phyloP scores from a whole-genome alignment of 306 rosid species.

The Lithocarpus polystachyus region DNA sequence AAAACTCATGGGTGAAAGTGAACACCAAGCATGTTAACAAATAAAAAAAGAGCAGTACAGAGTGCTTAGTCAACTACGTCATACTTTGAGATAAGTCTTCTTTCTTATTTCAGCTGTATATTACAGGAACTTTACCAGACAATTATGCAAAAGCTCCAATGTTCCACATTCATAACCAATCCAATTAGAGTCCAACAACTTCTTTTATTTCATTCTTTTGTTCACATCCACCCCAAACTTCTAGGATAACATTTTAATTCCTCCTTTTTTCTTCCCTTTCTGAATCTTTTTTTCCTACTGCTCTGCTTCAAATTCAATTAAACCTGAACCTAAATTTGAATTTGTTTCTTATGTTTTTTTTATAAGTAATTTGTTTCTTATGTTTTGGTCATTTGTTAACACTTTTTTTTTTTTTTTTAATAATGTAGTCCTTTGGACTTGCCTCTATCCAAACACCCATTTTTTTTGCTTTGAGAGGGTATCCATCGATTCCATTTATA shows the following conservation, averaged over 20 bases:
- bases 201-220: neutral
- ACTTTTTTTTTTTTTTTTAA: too few species aligned
- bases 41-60: neutral
- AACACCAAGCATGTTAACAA: neutral
- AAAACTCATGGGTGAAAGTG: too few species aligned
- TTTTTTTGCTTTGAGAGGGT: neutral
- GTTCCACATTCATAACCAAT: neutral
- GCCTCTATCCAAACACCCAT: too few species aligned
- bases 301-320: neutral
- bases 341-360: neutral
- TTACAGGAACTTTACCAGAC: neutral
- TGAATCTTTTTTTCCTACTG: neutral
- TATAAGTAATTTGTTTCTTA: neutral
- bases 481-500: neutral
- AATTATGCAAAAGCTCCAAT: neutral
- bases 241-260: neutral
- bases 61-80: neutral
- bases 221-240: neutral
- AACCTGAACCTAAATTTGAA: neutral
- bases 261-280: neutral
- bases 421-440: too few species aligned
- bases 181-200: neutral
- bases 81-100: neutral
- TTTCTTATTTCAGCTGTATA: neutral
- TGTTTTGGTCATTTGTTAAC: neutral